phyloP scores from a whole-genome alignment of 2,329 filamentous ascomycete species.

The Verticillium alfalfae region DNA sequence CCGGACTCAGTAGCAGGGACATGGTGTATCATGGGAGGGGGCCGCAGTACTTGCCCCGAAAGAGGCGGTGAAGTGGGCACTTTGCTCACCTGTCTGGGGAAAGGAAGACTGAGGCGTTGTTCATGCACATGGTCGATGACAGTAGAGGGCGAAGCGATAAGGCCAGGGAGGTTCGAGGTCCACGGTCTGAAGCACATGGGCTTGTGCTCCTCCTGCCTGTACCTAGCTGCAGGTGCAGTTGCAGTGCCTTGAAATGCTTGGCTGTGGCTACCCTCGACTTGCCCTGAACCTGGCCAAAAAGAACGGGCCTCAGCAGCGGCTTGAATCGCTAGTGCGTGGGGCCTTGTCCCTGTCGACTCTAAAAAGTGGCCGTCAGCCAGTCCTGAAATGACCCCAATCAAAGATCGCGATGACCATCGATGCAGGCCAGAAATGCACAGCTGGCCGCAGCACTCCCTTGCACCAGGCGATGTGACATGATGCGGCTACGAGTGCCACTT shows the following conservation, averaged over 20 bases:
- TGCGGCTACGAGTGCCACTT: not conserved
- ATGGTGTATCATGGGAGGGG: not conserved
- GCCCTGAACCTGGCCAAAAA: not conserved
- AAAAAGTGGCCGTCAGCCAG: not conserved
- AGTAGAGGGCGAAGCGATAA: not conserved
- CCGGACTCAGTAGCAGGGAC: not conserved
- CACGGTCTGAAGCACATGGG: not conserved
- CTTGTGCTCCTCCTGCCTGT: not conserved
- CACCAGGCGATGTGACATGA: not conserved
- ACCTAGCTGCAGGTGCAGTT: not conserved
- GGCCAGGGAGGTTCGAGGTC: not conserved
- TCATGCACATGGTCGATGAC: not conserved
- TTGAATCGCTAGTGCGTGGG: constrained; percentile 1
- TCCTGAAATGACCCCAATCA: constrained; percentile 2
- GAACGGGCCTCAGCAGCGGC: not conserved
- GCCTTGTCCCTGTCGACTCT: not conserved
- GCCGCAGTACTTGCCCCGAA: not conserved
- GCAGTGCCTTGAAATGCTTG: not conserved
- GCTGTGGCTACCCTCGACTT: not conserved
- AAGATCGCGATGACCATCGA: not conserved
- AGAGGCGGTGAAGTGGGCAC: not conserved
- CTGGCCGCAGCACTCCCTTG: not conserved
- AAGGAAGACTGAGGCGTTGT: not conserved
- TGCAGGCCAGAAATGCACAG: not conserved
- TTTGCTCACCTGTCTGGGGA: not conserved